phyloP scores from a whole-genome alignment of 2,329 filamentous ascomycete genomes.

The Cladosporium velox region DNA sequence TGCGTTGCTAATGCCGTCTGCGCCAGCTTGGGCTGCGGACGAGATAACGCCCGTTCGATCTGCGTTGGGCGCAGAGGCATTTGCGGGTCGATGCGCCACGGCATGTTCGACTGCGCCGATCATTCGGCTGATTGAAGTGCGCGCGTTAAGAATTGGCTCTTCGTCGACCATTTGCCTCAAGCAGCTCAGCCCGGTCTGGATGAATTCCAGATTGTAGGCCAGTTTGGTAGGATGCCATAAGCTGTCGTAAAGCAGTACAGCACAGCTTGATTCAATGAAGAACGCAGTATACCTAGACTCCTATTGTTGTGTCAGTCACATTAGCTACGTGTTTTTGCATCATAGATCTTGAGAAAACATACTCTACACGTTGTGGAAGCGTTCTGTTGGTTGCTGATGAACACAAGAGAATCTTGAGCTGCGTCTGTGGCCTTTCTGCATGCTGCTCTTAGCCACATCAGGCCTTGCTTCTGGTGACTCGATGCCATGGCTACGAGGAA shows the following conservation, averaged over 20 bases:
- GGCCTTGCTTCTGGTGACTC: constrained; percentile 15
- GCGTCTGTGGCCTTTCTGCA: constrained; percentile 36
- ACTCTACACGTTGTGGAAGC: constrained; percentile 6
- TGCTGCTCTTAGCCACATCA: constrained; percentile 37
- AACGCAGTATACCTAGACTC: constrained; percentile 30
- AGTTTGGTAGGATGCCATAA: constrained; percentile 33
- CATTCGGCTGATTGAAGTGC: constrained; percentile 28
- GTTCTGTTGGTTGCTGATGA: neutral
- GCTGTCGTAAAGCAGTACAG: constrained; percentile 36
- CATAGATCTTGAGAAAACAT: neutral
- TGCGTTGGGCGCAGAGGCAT: neutral
- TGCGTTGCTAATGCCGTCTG: neutral
- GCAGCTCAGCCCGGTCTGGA: constrained; percentile 31
- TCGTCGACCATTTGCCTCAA: constrained; percentile 31
- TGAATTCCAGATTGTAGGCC: constrained; percentile 35
- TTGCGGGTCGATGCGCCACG: neutral
- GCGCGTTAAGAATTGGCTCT: constrained; percentile 22
- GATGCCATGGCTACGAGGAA: constrained; percentile 33
- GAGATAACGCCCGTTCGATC: neutral
- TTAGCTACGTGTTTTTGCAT: neutral
- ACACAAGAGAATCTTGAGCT: constrained; percentile 31
- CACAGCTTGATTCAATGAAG: constrained; percentile 36
- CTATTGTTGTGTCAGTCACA: neutral
- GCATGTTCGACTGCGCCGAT: constrained; percentile 1
- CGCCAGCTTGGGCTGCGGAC: neutral